Percentiles rank a stretch among this genome's conserved stretches.
Evolutionary conservation across 129 eudicot genomes (phyloP).

Genomic region (Escallonia rubra): DNA sequence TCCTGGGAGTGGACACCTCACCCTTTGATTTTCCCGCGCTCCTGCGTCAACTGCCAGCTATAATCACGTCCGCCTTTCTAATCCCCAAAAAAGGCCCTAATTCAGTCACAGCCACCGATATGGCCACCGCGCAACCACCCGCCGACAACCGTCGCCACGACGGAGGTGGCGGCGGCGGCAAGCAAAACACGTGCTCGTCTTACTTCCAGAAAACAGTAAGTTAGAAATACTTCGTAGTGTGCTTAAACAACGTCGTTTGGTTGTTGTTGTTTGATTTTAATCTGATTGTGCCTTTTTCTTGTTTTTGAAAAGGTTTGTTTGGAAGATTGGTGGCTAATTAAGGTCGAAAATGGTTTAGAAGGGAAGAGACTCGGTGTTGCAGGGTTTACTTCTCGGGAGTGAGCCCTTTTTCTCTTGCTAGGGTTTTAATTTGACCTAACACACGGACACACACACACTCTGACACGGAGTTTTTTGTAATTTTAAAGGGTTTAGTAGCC

Average conservation of each 20-base stretch:
- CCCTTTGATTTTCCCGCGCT: too few relatives aligned
- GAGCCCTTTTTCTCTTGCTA: neutral
- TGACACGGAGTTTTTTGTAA: too few relatives aligned
- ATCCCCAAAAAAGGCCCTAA: too few relatives aligned
- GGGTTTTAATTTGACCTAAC: too few relatives aligned
- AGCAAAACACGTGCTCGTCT: constrained; percentile 3
- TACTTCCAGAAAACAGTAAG: constrained; percentile 31
- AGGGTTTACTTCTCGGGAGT: constrained; percentile 41
- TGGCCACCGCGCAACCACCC: too few relatives aligned
- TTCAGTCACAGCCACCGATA: too few relatives aligned
- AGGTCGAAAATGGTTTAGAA: constrained; percentile 23
- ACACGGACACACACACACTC: neutral
- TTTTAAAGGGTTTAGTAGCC: too few relatives aligned
- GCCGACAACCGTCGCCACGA: too few relatives aligned
- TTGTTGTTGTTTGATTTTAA: neutral
- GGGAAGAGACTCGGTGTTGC: constrained; percentile 44
- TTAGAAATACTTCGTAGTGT: neutral
- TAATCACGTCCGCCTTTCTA: too few relatives aligned
- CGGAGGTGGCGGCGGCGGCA: neutral
- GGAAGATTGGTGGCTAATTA: constrained; percentile 66
- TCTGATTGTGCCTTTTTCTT: neutral
- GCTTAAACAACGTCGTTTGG: too few relatives aligned
- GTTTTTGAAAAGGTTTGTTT: constrained; percentile 34
- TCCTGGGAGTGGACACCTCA: too few relatives aligned
- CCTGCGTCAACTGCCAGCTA: too few relatives aligned